Evolutionary conservation across 805 yeast genomes (phyloP), one percentile per base, ranked within the genome.

Genomic region (Candida arabinofermentans): DNA sequence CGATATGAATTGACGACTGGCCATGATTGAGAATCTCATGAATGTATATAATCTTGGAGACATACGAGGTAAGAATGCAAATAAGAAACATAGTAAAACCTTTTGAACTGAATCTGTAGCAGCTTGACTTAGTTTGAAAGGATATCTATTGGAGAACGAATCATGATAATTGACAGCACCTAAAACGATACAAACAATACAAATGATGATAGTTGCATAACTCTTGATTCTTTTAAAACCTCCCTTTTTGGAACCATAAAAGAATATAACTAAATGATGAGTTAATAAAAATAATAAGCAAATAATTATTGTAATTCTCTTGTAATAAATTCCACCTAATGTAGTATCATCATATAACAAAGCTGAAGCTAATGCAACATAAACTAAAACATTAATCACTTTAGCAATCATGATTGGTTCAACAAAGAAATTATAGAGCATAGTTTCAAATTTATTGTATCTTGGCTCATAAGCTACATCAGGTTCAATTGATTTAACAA

Each of bases 1-100:
- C n/a, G 91, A 79, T 4, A 77, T 49, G 30, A 88, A 67, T 1
- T 84, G 73, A 0, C 93, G 89, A 8, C 85, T 73, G 0, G 91
- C 95, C 49, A 87, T 82, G 46, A 79, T 72, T 44, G 85, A 69
- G 40, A 88, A 65, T 57, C 85, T 91, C 57, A 79, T 77, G 41
- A 88, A 66, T 38, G 84, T 70, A 49, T 81, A 79, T 55, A 85
- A 81, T 55, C 77, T 69, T 3, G 86, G 85, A 31, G 81, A 77
- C 31, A 80, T 56, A 39, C 38, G 29, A 14, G 47, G 43, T 21
- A 43, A 19, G 79, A 74, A 27, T 74, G 61, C 48, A 78, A 70
- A 26, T 77, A 66, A 6, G 72, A 72, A 27, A 79, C 77, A 53
- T 77, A 70, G 55, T 79, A 81, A 48, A 76, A 64, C 55, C 78